These are phyloP conservation scores for Dacryopinax spathularia DNA, from an alignment of 768 basidiomycete genomes.

Conservation along the genomic window DNA sequence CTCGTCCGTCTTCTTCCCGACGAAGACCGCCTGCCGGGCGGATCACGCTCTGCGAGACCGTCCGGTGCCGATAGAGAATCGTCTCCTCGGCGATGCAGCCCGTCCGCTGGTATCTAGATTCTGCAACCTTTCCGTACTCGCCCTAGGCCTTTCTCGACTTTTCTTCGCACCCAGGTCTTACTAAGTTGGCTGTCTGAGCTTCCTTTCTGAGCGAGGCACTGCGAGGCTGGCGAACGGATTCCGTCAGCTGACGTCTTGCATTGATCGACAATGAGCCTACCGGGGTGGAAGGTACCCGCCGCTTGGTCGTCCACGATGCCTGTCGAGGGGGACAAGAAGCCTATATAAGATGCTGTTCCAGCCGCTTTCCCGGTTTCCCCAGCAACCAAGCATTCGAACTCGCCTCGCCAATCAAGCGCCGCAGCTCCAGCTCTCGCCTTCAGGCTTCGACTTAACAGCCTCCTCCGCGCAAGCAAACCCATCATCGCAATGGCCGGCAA, in stretches of 20 bases:
- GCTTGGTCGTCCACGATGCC: background rate
- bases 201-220: background rate
- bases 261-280: background rate
- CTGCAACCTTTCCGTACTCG: background rate
- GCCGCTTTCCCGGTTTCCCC: conserved; percentile 1
- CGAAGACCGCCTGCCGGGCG: background rate
- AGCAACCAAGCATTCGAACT: background rate
- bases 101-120: background rate
- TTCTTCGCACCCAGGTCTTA: background rate
- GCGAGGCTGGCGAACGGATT: background rate
- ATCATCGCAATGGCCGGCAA: background rate
- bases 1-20: background rate
- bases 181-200: background rate
- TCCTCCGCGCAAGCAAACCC: background rate
- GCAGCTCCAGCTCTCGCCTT: background rate
- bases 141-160: background rate
- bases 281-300: background rate
- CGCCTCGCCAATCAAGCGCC: too few relatives aligned
- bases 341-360: background rate
- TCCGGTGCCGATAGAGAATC: background rate
- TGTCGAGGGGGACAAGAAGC: background rate
- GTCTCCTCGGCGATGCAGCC: background rate
- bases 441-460: background rate
- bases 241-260: background rate
- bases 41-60: background rate